Conservation (phyloP, 805 yeast genomes). For the Cyberlindnera sargentensis region DNA sequence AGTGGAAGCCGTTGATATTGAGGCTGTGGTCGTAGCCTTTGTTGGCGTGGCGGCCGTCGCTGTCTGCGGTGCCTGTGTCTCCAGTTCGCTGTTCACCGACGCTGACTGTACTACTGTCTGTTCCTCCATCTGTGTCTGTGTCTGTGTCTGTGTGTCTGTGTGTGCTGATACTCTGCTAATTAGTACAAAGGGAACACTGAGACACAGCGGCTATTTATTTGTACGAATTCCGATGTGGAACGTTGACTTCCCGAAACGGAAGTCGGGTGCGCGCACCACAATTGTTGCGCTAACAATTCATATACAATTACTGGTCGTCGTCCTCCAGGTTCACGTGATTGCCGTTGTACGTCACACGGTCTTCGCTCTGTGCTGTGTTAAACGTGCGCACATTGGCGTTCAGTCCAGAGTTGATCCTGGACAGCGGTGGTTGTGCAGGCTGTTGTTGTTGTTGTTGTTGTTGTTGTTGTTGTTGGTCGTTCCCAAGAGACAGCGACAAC, state of each 20-base stretch:
- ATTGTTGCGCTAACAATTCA: no score
- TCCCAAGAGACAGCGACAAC: slow-evolving; percentile 14
- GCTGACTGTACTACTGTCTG: background rate
- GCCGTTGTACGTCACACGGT: slow-evolving; percentile 49
- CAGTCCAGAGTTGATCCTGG: slow-evolving; percentile 10
- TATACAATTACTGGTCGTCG: slow-evolving; percentile 24
- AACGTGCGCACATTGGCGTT: slow-evolving; percentile 23
- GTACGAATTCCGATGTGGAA: no score
- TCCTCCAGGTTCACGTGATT: slow-evolving; percentile 48
- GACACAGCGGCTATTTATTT: no score
- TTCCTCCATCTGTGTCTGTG: no score
- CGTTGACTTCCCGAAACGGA: no score
- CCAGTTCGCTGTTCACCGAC: background rate
- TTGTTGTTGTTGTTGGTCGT: slow-evolving; percentile 8
- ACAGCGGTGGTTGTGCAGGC: background rate
- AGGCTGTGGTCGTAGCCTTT: background rate
- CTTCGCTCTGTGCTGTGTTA: slow-evolving; percentile 25
- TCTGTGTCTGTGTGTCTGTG: no score
- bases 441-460: background rate
- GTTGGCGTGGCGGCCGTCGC: background rate
- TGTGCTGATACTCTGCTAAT: no score
- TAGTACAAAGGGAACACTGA: no score
- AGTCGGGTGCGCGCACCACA: no score
- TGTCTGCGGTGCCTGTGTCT: background rate
- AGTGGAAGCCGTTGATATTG: background rate